Evolutionary conservation across 1,139 yeast species (phyloP).

Genomic region (Geotrichum klebahnii): DNA sequence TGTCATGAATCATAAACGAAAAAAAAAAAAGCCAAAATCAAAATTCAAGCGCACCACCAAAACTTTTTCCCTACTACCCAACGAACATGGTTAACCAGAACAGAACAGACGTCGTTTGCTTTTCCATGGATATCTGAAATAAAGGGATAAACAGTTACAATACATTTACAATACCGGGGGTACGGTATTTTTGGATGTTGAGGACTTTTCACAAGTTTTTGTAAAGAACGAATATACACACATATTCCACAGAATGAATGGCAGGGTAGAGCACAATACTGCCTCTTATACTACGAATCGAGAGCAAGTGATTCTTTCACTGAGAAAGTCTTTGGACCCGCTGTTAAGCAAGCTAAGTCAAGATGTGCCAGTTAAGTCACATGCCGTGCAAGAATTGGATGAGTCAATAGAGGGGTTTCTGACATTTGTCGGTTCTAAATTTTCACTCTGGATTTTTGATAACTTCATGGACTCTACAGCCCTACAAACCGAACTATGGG

Average conservation of each 20-base stretch:
- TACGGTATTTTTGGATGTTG: not conserved
- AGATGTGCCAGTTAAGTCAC: not conserved
- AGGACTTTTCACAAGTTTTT: too few relatives aligned
- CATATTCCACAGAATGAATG: too few relatives aligned
- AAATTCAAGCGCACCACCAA: not conserved
- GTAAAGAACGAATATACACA: too few relatives aligned
- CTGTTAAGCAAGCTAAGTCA: conserved; percentile 9
- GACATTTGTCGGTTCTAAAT: conserved; percentile 22
- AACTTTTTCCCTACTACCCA: not conserved
- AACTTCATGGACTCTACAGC: conserved; percentile 17
- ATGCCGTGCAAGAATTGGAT: conserved; percentile 19
- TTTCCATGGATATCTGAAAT: not conserved
- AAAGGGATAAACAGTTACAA: not conserved
- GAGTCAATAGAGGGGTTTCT: conserved; percentile 23
- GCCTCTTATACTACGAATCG: conserved; percentile 11
- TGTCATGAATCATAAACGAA: too few relatives aligned
- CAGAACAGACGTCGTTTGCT: too few relatives aligned
- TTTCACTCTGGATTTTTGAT: conserved; percentile 22
- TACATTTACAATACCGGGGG: not conserved
- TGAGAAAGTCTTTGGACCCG: conserved; percentile 8
- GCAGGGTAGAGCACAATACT: conserved; percentile 10
- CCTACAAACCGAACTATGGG: conserved; percentile 24
- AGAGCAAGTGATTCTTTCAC: conserved; percentile 13
- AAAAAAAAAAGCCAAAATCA: too few relatives aligned
- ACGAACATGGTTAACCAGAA: too few relatives aligned